Percentiles rank a stretch among this genome's conserved stretches.
These are phyloP conservation scores for Phytophthora boehmeriae DNA, from an alignment of 352 stramenopile genomes.

Conservation along the genomic window DNA sequence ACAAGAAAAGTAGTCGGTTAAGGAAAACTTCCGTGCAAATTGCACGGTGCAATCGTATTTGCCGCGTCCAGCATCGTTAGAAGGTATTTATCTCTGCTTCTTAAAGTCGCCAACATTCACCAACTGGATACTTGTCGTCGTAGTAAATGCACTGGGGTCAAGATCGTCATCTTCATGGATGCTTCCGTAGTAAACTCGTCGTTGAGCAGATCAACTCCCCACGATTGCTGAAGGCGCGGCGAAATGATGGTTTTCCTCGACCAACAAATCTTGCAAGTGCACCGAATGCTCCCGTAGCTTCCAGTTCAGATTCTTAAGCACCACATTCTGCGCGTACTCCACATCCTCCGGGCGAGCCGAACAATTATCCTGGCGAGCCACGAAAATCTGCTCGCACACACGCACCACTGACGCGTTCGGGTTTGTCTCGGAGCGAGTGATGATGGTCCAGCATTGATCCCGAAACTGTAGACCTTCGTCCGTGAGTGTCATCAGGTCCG, in stretches of 20 bases:
- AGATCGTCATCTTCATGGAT: too few relatives aligned
- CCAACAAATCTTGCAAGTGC: slow-evolving; percentile 17
- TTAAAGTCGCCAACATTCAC: too few relatives aligned
- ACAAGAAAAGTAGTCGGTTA: too few relatives aligned
- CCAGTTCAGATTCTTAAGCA: slow-evolving; percentile 30
- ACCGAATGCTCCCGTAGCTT: slow-evolving; percentile 20
- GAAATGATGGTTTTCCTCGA: slow-evolving; percentile 17
- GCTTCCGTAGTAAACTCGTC: too few relatives aligned
- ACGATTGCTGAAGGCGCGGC: not conserved
- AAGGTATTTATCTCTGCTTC: too few relatives aligned
- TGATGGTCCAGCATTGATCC: slow-evolving; percentile 31
- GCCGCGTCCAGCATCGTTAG: too few relatives aligned
- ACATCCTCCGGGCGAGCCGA: slow-evolving; percentile 18
- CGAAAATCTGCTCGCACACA: slow-evolving; percentile 33
- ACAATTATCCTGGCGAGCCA: slow-evolving; percentile 14
- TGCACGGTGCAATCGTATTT: too few relatives aligned
- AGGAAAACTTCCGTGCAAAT: too few relatives aligned
- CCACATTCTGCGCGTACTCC: slow-evolving; percentile 19
- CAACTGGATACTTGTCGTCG: too few relatives aligned
- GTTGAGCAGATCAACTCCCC: too few relatives aligned
- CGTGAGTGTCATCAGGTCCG: slow-evolving; percentile 24
- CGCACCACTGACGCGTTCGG: slow-evolving; percentile 21
- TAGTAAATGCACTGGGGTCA: too few relatives aligned
- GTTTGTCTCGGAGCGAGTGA: slow-evolving; percentile 21
- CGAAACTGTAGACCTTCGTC: slow-evolving; percentile 30